Conservation (phyloP, 768 basidiomycete genomes). For the Podaxis sp. region DNA sequence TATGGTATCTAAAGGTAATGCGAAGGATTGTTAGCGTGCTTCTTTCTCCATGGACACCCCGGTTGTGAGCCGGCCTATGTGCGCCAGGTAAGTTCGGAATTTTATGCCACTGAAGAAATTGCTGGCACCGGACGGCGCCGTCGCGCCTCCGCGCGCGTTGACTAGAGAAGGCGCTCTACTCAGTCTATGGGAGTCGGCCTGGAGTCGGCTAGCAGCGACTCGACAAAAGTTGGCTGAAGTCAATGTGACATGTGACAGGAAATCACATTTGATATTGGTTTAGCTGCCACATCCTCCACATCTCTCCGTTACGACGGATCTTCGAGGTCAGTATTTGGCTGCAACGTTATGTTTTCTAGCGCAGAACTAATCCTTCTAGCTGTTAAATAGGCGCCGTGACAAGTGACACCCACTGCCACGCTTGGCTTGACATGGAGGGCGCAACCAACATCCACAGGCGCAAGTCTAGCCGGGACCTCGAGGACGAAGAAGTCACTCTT, state of each 20-base stretch:
- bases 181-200: too few species aligned
- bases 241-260: not conserved
- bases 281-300: not conserved
- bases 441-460: constrained; percentile 11
- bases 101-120: too few species aligned
- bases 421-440: not conserved
- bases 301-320: not conserved
- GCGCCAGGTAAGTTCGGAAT: too few species aligned
- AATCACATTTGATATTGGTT: not conserved
- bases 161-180: too few species aligned
- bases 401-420: not conserved
- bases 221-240: not conserved
- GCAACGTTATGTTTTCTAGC: not conserved
- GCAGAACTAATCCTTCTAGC: not conserved
- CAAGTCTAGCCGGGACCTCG: constrained; percentile 17
- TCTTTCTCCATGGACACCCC: too few species aligned
- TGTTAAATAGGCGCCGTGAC: not conserved
- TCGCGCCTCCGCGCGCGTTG: too few species aligned
- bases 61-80: too few species aligned
- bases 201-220: not conserved
- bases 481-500: constrained; percentile 9
- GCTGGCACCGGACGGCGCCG: too few species aligned
- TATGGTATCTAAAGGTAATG: too few species aligned
- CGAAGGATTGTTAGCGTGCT: too few species aligned
- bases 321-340: not conserved